phyloP scores from a whole-genome alignment of 176 grass and related monocot genomes.

The Avena atlantica region DNA sequence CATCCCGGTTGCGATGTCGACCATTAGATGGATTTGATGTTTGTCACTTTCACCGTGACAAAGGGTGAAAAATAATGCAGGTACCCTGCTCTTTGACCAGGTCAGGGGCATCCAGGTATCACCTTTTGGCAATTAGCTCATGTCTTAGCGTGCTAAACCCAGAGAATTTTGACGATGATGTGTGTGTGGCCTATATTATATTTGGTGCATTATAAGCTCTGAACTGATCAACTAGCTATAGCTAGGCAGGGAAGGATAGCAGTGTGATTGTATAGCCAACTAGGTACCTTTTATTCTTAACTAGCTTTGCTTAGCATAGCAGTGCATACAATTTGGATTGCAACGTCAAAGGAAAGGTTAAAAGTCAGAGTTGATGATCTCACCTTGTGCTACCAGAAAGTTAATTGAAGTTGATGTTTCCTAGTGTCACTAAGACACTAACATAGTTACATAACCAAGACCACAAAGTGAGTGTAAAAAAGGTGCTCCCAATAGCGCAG shows the following conservation, averaged over 20 bases:
- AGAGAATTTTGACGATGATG: constrained; percentile 33
- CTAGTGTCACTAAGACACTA: neutral
- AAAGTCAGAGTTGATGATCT: neutral
- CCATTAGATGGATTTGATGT: neutral
- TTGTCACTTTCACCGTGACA: neutral
- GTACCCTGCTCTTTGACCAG: constrained; percentile 43
- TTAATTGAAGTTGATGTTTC: constrained; percentile 13
- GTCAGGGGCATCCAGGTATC: constrained; percentile 36
- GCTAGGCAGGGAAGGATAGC: neutral
- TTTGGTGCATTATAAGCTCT: neutral
- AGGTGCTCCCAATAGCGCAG: neutral
- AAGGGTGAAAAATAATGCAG: constrained; percentile 12
- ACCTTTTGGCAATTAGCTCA: constrained; percentile 63
- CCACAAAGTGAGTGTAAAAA: neutral
- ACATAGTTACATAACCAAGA: neutral
- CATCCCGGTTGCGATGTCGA: neutral
- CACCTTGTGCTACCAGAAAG: neutral
- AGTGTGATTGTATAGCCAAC: constrained; percentile 7
- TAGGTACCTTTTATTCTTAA: constrained; percentile 34
- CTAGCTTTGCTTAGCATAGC: constrained; percentile 5
- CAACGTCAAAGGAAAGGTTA: constrained; percentile 29
- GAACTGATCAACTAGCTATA: constrained; percentile 32
- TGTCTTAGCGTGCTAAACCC: constrained; percentile 30
- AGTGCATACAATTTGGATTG: constrained; percentile 22
- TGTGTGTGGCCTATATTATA: neutral